Evolutionary conservation across 2,329 filamentous ascomycete species (phyloP), one percentile per base, ranked within the genome.

Genomic region (Colletotrichum tamarilloi): DNA sequence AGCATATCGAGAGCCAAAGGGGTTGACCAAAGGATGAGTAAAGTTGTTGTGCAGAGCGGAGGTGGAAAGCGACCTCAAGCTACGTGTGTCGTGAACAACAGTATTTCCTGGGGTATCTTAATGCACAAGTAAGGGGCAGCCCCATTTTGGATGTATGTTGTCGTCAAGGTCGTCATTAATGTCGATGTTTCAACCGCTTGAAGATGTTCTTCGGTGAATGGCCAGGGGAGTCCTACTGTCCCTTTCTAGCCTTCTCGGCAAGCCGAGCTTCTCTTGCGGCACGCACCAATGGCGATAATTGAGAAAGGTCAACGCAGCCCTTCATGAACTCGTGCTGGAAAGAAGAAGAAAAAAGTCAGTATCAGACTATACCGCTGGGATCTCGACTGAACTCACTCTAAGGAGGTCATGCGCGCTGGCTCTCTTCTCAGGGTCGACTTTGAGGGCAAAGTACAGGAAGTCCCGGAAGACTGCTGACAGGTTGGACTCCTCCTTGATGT

Each of bases 351-450:
- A 74, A 30, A 28, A 22, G 22, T 62, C 24, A 74, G 57, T 19
- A 28, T 26, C 5, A 49, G 35, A 12, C 22, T 6, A n/a, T 53
- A 8, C 8, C 30, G 12, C 7, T 8, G 19, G 22, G 7, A 24
- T 9, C 24, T 52, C 26, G n/a, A 38, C 16, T 78, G 65, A 56
- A 77, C 93, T 85, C 89, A 98, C 97, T 86, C 94, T 92, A 78
- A 99, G 87, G 74, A 99, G 85, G 86, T 98, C 96, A 84, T 98
- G 94, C 46, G 97, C 97, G 80, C 95, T 98, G 52, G 95, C 95
- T 84, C 97, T 89, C 90, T 98, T 98, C 85, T 98, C 97, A 1
- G 97, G 96, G 80, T 98, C 97, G 6, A 99, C 97, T 87, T 97
- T 97, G 67, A 99, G 88, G 6, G 97, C 96, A 83, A 98, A 95